These are phyloP conservation scores for Mercurialis annua DNA, from an alignment of 345 rosid species.

Conservation along the genomic window DNA sequence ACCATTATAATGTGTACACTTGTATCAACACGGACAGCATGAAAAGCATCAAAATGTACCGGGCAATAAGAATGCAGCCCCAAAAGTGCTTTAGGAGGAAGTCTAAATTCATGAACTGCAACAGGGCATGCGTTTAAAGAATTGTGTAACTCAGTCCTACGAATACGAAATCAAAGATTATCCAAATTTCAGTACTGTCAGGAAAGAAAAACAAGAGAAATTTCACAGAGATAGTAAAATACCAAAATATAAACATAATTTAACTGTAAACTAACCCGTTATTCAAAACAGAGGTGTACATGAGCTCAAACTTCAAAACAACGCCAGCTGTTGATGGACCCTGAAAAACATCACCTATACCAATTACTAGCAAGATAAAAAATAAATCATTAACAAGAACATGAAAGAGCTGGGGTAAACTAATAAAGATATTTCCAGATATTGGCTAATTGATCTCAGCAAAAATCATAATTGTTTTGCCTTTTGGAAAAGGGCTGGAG, in stretches of 20 bases:
- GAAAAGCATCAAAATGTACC: slow-evolving; percentile 75
- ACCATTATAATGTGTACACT: slow-evolving; percentile 68
- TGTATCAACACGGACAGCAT: slow-evolving; percentile 75
- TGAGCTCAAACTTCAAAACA: slow-evolving; percentile 85
- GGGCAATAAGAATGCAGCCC: slow-evolving; percentile 96
- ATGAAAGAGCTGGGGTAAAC: too few species aligned
- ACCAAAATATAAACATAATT: not conserved
- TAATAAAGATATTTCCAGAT: not conserved
- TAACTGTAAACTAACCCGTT: slow-evolving; percentile 40
- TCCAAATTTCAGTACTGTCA: not conserved
- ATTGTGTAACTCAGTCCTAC: slow-evolving; percentile 50
- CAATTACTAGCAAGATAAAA: not conserved
- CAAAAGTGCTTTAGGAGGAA: slow-evolving; percentile 83
- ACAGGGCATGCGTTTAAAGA: slow-evolving; percentile 52
- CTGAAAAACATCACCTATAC: slow-evolving; percentile 30
- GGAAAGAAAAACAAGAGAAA: not conserved
- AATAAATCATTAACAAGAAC: not conserved
- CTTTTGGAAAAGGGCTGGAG: not conserved
- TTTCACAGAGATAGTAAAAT: not conserved
- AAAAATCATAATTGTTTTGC: not conserved
- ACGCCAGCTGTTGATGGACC: slow-evolving; percentile 63
- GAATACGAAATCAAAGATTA: slow-evolving; percentile 10
- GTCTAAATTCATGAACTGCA: slow-evolving; percentile 75
- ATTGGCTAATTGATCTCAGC: not conserved
- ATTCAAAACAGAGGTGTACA: slow-evolving; percentile 54